Conservation (phyloP, 23 red algal genomes). For the Cyanidiococcus yangmingshanensis region DNA sequence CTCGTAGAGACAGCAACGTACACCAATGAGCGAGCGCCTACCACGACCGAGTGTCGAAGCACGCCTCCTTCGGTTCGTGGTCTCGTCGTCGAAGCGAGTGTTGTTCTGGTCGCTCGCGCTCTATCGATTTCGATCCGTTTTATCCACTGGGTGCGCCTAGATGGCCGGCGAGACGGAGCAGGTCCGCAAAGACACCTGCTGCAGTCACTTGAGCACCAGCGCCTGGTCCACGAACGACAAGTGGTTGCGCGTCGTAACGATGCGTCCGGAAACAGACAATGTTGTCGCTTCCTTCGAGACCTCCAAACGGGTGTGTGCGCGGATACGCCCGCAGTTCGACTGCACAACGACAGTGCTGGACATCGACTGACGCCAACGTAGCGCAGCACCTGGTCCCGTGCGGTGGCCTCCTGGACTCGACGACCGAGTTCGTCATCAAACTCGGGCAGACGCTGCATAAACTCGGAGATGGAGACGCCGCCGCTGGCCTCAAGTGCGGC, state of each 20-base stretch:
- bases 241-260: conserved; percentile 86
- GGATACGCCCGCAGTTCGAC: conserved; percentile 63
- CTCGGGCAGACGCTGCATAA: conserved; percentile 67
- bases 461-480: conserved; percentile 56
- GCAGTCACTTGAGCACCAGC: conserved; percentile 90
- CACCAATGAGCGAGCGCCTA: too few species aligned
- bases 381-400: conserved; percentile 51
- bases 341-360: conserved; percentile 30
- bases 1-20: too few species aligned
- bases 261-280: conserved; percentile 84
- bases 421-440: conserved; percentile 47
- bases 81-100: too few species aligned
- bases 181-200: conserved; percentile 87
- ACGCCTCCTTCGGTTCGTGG: too few species aligned
- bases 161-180: conserved; percentile 67
- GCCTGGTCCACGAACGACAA: conserved; percentile 84
- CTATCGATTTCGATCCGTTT: too few species aligned
- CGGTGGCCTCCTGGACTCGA: conserved; percentile 58
- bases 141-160: conserved; percentile 61
- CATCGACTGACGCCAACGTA: conserved; percentile 90
- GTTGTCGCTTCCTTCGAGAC: conserved; percentile 83
- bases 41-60: too few species aligned
- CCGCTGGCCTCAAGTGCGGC: conserved; percentile 28
- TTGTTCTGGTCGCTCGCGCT: too few species aligned
- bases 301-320: conserved; percentile 71